Conservation (phyloP, 352 stramenopile species). For the Blastocystis sp. region DNA sequence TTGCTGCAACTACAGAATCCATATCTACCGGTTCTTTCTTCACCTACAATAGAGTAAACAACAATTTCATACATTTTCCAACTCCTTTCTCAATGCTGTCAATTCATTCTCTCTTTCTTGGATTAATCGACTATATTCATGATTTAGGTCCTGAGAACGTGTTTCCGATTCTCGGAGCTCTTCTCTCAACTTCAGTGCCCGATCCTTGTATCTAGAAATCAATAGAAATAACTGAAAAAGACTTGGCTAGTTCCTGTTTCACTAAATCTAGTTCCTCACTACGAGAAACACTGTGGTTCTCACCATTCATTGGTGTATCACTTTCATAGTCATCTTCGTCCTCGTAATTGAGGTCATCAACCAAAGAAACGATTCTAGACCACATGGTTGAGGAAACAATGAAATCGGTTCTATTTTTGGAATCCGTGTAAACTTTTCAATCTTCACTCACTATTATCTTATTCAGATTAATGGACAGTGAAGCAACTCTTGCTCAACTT, state of each 20-base stretch:
- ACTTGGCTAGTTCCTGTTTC: conserved; percentile 10
- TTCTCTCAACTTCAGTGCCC: conserved; percentile 30
- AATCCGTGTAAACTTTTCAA: not conserved
- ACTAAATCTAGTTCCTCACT: not conserved
- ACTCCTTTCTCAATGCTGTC: not conserved
- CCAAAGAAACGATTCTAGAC: conserved; percentile 56
- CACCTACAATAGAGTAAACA: not conserved
- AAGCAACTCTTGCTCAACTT: conserved; percentile 19
- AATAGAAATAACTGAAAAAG: not conserved
- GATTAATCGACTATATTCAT: conserved; percentile 42
- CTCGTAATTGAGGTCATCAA: conserved; percentile 57
- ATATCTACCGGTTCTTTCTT: not conserved
- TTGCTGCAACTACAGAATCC: not conserved
- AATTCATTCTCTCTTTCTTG: conserved; percentile 35
- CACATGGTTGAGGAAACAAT: conserved; percentile 28
- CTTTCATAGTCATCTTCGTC: conserved; percentile 14
- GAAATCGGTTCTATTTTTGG: conserved; percentile 28
- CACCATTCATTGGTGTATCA: not conserved
- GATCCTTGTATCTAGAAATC: conserved; percentile 29
- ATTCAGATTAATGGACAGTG: not conserved
- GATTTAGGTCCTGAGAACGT: conserved; percentile 30
- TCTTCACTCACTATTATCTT: not conserved
- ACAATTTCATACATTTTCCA: not conserved
- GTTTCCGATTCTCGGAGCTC: conserved; percentile 55
- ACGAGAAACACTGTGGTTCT: not conserved